These are phyloP conservation scores for Talaromyces thailandensis DNA, from an alignment of 495 filamentous ascomycete species.

Conservation along the genomic window DNA sequence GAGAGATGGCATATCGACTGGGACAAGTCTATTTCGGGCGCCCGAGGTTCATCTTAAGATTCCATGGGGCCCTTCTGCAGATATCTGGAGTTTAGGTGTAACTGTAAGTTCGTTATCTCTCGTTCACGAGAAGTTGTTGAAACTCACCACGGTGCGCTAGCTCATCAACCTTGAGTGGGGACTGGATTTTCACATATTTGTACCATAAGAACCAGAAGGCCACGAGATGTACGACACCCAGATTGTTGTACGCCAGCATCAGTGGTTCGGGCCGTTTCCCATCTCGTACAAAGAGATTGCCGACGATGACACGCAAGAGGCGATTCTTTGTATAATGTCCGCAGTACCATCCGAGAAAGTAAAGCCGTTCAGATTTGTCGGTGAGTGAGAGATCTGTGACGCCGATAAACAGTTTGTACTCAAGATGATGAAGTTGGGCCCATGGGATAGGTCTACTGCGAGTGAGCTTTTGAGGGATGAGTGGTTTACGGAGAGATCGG, in stretches of 20 bases:
- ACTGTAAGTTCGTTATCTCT: not conserved
- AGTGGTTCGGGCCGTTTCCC: conserved; percentile 35
- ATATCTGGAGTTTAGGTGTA: not conserved
- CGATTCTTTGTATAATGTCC: conserved; percentile 14
- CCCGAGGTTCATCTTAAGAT: not conserved
- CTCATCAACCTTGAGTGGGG: not conserved
- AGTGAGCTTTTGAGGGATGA: conserved; percentile 14
- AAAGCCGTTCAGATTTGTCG: conserved; percentile 13
- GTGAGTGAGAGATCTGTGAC: conserved; percentile 12
- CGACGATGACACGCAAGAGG: conserved; percentile 8
- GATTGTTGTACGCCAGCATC: not conserved
- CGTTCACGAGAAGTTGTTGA: not conserved
- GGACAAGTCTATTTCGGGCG: not conserved
- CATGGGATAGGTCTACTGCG: conserved; percentile 17
- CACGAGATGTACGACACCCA: not conserved
- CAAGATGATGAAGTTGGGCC: conserved; percentile 18
- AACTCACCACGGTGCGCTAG: not conserved
- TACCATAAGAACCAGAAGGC: not conserved
- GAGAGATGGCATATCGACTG: not conserved
- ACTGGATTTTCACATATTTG: not conserved
- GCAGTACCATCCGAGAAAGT: conserved; percentile 13
- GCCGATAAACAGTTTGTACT: conserved; percentile 18
- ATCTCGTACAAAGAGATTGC: conserved; percentile 19
- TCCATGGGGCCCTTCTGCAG: not conserved
- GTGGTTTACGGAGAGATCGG: conserved; percentile 5